These are phyloP conservation scores for Carallia pectinifolia DNA, from an alignment of 345 rosid genomes.

Conservation along the genomic window DNA sequence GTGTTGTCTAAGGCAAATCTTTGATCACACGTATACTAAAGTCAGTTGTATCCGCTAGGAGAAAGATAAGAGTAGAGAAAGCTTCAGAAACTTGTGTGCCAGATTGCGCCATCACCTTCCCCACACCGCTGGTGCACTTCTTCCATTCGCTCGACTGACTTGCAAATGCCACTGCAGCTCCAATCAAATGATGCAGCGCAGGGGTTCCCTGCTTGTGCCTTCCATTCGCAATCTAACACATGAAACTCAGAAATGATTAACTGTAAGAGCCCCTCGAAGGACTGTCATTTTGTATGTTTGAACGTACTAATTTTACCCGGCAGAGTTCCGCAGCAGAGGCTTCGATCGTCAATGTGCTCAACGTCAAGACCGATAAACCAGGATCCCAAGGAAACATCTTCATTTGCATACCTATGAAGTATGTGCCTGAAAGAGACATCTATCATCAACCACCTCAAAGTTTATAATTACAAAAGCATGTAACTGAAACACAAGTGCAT, in stretches of 20 bases:
- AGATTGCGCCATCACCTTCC: conserved; percentile 45
- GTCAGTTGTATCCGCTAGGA: conserved; percentile 23
- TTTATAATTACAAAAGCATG: background rate
- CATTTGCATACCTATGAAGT: conserved; percentile 89
- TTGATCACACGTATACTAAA: conserved; percentile 12
- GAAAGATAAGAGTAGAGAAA: background rate
- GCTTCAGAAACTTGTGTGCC: conserved; percentile 79
- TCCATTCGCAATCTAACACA: conserved; percentile 33
- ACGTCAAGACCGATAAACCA: conserved; percentile 99
- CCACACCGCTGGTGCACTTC: conserved; percentile 36
- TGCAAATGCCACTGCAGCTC: conserved; percentile 38
- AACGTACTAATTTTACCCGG: conserved; percentile 51
- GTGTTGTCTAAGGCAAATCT: conserved; percentile 15
- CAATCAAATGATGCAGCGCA: conserved; percentile 40
- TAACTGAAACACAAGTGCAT: conserved; percentile 5
- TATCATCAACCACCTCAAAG: conserved; percentile 10
- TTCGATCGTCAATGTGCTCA: conserved; percentile 85
- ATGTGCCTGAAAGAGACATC: conserved; percentile 47
- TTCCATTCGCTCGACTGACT: conserved; percentile 34
- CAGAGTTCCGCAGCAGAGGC: conserved; percentile 91
- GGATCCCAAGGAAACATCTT: conserved; percentile 90
- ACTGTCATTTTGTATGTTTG: background rate
- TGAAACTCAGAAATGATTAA: background rate
- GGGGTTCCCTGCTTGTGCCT: conserved; percentile 35
- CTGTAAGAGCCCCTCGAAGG: background rate